A percentile compares a stretch with the other conserved stretches of the same genome.
Conservation (phyloP, 257 asterid species). For the Solanum bulbocastanum region DNA sequence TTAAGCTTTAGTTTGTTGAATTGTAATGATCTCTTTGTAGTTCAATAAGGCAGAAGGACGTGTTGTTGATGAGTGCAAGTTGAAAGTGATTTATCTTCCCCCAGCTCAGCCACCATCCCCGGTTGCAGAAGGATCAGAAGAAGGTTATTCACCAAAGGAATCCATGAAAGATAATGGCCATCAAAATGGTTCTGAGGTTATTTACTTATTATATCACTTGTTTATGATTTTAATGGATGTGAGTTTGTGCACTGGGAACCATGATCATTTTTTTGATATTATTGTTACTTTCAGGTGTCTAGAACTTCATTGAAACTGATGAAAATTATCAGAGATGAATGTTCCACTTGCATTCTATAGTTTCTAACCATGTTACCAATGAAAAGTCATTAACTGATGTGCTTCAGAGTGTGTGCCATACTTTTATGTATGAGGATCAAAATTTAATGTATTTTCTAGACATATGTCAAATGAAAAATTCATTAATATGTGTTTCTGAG, state of each 20-base stretch:
- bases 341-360: neutral
- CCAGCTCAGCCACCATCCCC: constrained; percentile 67
- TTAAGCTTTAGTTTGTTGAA: neutral
- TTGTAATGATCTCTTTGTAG: constrained; percentile 19
- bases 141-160: constrained; percentile 43
- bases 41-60: constrained; percentile 54
- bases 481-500: neutral
- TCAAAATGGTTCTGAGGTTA: neutral
- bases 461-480: neutral
- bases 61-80: constrained; percentile 60
- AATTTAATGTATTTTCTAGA: neutral
- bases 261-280: neutral
- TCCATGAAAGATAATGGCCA: constrained; percentile 14
- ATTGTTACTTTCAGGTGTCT: neutral
- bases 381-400: neutral
- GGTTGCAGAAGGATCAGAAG: constrained; percentile 62
- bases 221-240: neutral
- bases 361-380: neutral
- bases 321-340: neutral
- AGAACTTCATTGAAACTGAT: neutral
- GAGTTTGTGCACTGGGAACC: neutral
- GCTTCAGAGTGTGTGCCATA: neutral
- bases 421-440: neutral
- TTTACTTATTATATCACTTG: neutral
- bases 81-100: constrained; percentile 56